A percentile compares a stretch with the other conserved stretches of the same genome.
Conservation (phyloP, 225 moss, liverwort and hornwort genomes). For the Thuidium tamariscinum region DNA sequence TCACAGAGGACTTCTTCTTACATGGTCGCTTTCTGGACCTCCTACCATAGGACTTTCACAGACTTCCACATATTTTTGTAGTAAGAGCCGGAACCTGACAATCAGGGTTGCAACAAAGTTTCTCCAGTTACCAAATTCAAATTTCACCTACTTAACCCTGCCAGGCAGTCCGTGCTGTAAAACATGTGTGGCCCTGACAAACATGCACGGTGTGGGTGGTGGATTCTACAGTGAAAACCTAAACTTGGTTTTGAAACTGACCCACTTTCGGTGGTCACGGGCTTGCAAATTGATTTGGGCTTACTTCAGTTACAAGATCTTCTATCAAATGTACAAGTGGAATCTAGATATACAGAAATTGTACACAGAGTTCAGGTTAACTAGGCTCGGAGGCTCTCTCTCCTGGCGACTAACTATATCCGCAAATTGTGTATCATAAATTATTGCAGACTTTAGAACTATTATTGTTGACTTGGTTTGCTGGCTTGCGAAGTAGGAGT, state of each 20-base stretch:
- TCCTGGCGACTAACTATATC: not conserved
- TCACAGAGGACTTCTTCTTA: too few relatives aligned
- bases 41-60: not conserved
- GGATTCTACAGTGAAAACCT: not conserved
- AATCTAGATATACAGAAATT: not conserved
- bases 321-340: not conserved
- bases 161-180: not conserved
- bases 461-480: not conserved
- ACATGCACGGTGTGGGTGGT: not conserved
- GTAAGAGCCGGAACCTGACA: not conserved
- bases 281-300: not conserved
- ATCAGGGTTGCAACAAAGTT: not conserved
- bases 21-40: too few relatives aligned
- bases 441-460: not conserved
- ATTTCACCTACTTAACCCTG: not conserved
- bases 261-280: not conserved
- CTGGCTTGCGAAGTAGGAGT: not conserved
- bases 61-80: too few relatives aligned
- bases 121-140: not conserved
- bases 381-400: not conserved
- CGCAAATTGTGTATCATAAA: not conserved
- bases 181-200: not conserved
- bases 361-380: not conserved
- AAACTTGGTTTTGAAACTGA: not conserved
- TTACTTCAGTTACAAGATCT: not conserved